Conservation (phyloP, 2,329 filamentous ascomycete species). For the Penicillium frequentans region DNA sequence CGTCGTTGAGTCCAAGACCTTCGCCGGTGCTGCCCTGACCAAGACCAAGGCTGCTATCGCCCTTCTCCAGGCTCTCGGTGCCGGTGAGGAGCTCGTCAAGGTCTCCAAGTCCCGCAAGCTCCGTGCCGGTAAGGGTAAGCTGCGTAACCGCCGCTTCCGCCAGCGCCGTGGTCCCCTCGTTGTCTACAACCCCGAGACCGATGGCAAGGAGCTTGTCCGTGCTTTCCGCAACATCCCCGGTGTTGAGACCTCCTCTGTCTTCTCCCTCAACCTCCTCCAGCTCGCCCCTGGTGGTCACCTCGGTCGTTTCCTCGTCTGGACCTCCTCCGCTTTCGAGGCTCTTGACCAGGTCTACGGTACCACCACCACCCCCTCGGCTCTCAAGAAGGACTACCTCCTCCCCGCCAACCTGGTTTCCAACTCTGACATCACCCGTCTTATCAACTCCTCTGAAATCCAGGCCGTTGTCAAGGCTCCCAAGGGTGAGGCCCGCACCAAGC, state of each 20-base stretch:
- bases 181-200: conserved; percentile 93
- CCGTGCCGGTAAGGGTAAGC: conserved; percentile 98
- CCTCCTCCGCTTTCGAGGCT: conserved; percentile 92
- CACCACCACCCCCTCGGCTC: conserved; percentile 81
- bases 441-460: conserved; percentile 99
- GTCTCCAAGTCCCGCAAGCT: conserved; percentile 96
- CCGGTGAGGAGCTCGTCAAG: conserved; percentile 88
- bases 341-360: conserved; percentile 97
- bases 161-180: conserved; percentile 97
- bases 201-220: conserved; percentile 89
- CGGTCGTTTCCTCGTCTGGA: conserved; percentile 99
- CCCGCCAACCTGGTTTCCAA: conserved; percentile 90
- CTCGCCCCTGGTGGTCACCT: conserved; percentile 98
- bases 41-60: conserved; percentile 86
- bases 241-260: conserved; percentile 94
- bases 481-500: conserved; percentile 87
- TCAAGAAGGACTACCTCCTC: conserved; percentile 99
- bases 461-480: conserved; percentile 89
- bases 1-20: conserved; percentile 87
- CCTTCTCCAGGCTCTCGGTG: conserved; percentile 89
- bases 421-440: conserved; percentile 93
- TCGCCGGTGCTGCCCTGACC: conserved; percentile 74
- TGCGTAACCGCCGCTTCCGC: conserved; percentile 92
- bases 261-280: conserved; percentile 96
- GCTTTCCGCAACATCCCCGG: conserved; percentile 99